These are phyloP conservation scores for Fonsecaea pedrosoi DNA, from an alignment of 2,329 filamentous ascomycete genomes.

Conservation along the genomic window DNA sequence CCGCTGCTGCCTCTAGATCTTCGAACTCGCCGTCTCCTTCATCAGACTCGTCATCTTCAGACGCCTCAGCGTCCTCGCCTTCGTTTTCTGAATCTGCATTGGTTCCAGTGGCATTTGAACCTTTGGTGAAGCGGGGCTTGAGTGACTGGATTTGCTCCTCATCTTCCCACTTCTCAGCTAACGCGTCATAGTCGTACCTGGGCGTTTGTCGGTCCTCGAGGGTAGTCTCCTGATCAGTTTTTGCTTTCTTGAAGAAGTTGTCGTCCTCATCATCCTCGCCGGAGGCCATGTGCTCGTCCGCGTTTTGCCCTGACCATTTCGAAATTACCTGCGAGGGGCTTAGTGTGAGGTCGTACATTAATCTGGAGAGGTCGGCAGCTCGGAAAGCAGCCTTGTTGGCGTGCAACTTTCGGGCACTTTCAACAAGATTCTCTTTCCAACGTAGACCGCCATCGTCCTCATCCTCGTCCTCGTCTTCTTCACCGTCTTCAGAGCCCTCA, in stretches of 20 bases:
- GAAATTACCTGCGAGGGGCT: slow-evolving; percentile 76
- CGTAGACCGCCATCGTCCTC: slow-evolving; percentile 75
- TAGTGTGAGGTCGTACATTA: slow-evolving; percentile 86
- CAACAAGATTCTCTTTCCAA: slow-evolving; percentile 88
- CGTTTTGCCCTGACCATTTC: slow-evolving; percentile 77
- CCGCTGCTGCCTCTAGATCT: slow-evolving; percentile 77
- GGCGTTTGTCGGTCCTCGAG: slow-evolving; percentile 81
- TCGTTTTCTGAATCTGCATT: slow-evolving; percentile 61
- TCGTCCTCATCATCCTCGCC: slow-evolving; percentile 69
- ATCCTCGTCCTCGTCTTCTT: slow-evolving; percentile 58
- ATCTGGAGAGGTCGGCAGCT: slow-evolving; percentile 79
- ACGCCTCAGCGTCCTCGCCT: slow-evolving; percentile 64
- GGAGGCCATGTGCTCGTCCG: slow-evolving; percentile 61
- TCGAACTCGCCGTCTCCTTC: slow-evolving; percentile 84
- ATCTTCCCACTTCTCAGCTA: slow-evolving; percentile 85
- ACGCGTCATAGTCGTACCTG: slow-evolving; percentile 75
- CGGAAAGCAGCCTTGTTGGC: slow-evolving; percentile 74
- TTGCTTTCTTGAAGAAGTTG: slow-evolving; percentile 67
- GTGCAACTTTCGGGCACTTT: slow-evolving; percentile 75
- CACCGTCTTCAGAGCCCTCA: slow-evolving; percentile 55
- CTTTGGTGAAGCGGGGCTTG: slow-evolving; percentile 75
- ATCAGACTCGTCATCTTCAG: slow-evolving; percentile 54
- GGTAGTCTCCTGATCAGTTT: slow-evolving; percentile 56
- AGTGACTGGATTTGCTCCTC: slow-evolving; percentile 78
- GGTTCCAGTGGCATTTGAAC: slow-evolving; percentile 64